Base-by-base conservation (phyloP, 495 filamentous ascomycete genomes). In the Amphirosellinia nigrospora region DNA sequence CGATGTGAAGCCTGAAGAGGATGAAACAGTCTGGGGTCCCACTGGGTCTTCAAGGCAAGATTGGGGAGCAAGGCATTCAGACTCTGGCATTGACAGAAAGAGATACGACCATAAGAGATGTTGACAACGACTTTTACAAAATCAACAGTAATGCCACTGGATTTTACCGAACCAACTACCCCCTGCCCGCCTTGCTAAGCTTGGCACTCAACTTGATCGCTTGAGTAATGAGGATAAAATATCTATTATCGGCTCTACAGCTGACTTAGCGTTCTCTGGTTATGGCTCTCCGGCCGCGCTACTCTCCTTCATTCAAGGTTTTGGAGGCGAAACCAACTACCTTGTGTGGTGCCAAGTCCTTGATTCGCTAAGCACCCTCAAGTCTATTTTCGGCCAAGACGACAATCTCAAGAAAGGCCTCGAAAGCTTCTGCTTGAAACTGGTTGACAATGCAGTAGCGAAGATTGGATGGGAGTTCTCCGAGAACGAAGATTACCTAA, bases 11-110 rank as follows among this genome's bases (percentile, higher is more conserved):
- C 84, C 90, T 2, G 89, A 92, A 68, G 96, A 99, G 64, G 94
- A 99, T 78, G 79, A 91, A 76, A 97, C 93, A 2, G 89, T 86
- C n/a, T 99, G 96, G 96, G 94, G 88, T 98, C 73, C 96, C 96
- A 21, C 86, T 98, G 16, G 90, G 91, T 28, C 82, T 99, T 53
- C 91, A 89, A 74, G 84, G 87, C 61, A 85, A 90, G 70, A 77
- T 83, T 26, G 84, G 83, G n/a, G 81, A 85, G 9, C 66, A 84
- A 66, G 82, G 82, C 19, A 74, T 85, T 39, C 76, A 82, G 66
- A 75, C 77, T 13, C 77, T 86, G 13, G 89, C 93, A 63, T 85
- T 99, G n/a, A 91, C 90, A 0, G 81, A 86, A 30, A 98, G 92
- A 79, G 84, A 90, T 71, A 88, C 92, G 28, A 93, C 87, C 8